A percentile compares a stretch with the other conserved stretches of the same genome.
Conservation (phyloP, 345 rosid species). For the Ceriops decandra region DNA sequence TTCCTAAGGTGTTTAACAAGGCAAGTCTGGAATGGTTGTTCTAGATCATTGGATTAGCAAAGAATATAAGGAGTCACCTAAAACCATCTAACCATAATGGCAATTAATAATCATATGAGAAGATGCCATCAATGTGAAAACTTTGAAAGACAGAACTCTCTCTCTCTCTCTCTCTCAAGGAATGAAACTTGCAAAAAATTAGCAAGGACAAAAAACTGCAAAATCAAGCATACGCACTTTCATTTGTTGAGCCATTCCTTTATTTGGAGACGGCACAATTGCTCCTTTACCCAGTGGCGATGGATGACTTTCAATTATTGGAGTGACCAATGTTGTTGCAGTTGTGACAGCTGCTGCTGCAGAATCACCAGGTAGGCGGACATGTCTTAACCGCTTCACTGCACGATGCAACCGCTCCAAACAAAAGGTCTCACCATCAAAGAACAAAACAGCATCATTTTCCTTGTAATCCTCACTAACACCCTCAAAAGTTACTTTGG, state of each 20-base stretch:
- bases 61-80: too few relatives aligned
- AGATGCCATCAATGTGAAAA: too few relatives aligned
- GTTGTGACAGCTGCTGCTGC: conserved; percentile 3
- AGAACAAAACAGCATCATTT: conserved; percentile 26
- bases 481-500: conserved; percentile 22
- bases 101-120: too few relatives aligned
- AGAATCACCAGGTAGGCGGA: conserved; percentile 26
- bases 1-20: too few relatives aligned
- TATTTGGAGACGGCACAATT: conserved; percentile 22
- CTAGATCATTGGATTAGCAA: too few relatives aligned
- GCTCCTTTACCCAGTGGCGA: conserved; percentile 5
- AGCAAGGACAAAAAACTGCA: not conserved
- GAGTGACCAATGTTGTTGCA: conserved; percentile 3
- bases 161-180: too few relatives aligned
- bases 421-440: conserved; percentile 22
- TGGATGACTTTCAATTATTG: conserved; percentile 7
- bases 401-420: conserved; percentile 28
- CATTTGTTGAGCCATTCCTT: conserved; percentile 17
- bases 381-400: conserved; percentile 26
- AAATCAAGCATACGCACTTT: conserved; percentile 29
- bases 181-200: conserved; percentile 1
- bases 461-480: conserved; percentile 28
- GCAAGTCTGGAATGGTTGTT: too few relatives aligned
- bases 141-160: too few relatives aligned
- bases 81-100: too few relatives aligned